Evolutionary conservation across 257 asterid species (phyloP), one percentile per base, ranked within the genome.

Genomic region (Solanum gracilifrons): DNA sequence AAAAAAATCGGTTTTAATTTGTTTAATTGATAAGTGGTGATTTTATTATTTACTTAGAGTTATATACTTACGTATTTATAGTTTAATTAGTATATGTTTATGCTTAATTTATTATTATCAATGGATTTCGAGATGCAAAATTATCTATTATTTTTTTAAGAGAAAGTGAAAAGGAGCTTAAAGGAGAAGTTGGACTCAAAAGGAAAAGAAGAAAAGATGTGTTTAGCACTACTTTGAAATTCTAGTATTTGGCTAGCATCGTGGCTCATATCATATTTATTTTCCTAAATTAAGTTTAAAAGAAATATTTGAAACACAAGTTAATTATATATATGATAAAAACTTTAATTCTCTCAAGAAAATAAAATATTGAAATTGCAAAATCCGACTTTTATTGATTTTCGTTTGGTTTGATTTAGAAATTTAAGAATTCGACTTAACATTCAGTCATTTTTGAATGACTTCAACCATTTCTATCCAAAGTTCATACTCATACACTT

Each of bases 291-390:
- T 55, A 55, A 18, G 11, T 6, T 1, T 58, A 21, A 8, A 21
- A 58, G 4, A 60, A 60, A 21, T 60, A 23, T 21, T 21, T 60
- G 5, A 60, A 21, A 4, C 5, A 0, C 0, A 3, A 60, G 2
- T 60, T 60, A 23, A 60, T 60, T 7, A 23, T 60, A 23, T 60
- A 21, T 55, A 55, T 6, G 66, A 16, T 51, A 51, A 58, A 58
- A 20, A 58, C 0, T 7, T 20, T 58, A 58, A 20, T 3, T 8
- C 13, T 21, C 6, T 0, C 0, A 0, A 21, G 29, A 60, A 21
- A 21, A 60, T 0, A 60, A 60, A 58, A 55, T 20, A 3, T 3
- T 8, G 2, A 58, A 20, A 55, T 55, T 20, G 25, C 2, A 58
- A 58, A 58, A 58, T 58, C 0, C 5, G 3, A 1, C 25, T 60